Evolutionary conservation across 1,284 basidiomycete genomes (phyloP).

Genomic region (Sutorius eximius): DNA sequence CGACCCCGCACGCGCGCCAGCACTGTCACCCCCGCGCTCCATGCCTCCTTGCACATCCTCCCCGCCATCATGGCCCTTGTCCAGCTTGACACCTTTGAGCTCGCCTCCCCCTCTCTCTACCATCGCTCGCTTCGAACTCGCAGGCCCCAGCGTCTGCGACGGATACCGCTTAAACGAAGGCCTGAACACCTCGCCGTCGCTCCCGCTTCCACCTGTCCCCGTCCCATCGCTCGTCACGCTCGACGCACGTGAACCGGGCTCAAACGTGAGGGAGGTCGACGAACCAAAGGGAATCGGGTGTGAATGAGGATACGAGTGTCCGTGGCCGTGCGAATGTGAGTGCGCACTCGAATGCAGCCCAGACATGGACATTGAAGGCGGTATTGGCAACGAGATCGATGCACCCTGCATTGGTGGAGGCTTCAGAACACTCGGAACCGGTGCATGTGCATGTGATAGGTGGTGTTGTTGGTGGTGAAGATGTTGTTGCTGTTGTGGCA

Average conservation of each 20-base stretch:
- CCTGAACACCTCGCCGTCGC: slow-evolving; percentile 37
- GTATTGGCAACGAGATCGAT: slow-evolving; percentile 25
- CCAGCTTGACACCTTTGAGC: slow-evolving; percentile 15
- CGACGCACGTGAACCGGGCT: slow-evolving; percentile 36
- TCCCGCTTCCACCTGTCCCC: slow-evolving; percentile 28
- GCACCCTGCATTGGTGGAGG: slow-evolving; percentile 30
- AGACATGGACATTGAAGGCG: slow-evolving; percentile 21
- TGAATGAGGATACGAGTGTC: slow-evolving; percentile 3
- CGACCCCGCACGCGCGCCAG: slow-evolving; percentile 4
- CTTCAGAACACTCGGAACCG: slow-evolving; percentile 18
- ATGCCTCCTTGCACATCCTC: not conserved
- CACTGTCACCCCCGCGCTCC: not conserved
- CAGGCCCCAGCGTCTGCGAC: slow-evolving; percentile 66
- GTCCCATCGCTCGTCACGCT: slow-evolving; percentile 35
- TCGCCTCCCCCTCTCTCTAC: slow-evolving; percentile 34
- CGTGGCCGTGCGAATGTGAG: not conserved
- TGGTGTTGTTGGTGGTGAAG: slow-evolving; percentile 6
- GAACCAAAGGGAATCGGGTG: slow-evolving; percentile 12
- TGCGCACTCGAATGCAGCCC: slow-evolving; percentile 4
- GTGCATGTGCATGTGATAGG: slow-evolving; percentile 1
- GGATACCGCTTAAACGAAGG: slow-evolving; percentile 72
- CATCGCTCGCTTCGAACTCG: slow-evolving; percentile 53
- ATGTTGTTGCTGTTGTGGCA: slow-evolving; percentile 4
- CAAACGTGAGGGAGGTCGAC: slow-evolving; percentile 19
- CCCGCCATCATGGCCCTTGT: not conserved